These are phyloP conservation scores for Cyclocybe cylindracea DNA, from an alignment of 768 basidiomycete genomes.

Conservation along the genomic window DNA sequence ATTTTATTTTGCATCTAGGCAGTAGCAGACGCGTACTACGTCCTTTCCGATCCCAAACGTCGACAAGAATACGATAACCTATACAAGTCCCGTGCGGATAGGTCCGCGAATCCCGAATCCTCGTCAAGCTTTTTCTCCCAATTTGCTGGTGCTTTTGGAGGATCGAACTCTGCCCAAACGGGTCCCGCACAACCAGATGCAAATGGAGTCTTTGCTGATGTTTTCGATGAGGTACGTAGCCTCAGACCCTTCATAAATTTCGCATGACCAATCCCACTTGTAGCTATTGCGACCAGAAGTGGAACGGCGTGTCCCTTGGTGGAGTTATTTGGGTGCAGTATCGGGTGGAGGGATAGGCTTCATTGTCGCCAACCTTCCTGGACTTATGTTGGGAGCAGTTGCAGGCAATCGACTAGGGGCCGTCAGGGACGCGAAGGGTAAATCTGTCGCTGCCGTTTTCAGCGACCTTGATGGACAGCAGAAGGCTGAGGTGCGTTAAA, in stretches of 20 bases:
- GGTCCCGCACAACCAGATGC: constrained; percentile 63
- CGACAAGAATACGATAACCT: constrained; percentile 73
- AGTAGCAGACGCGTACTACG: constrained; percentile 93
- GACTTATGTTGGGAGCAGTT: constrained; percentile 81
- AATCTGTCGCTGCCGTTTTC: constrained; percentile 90
- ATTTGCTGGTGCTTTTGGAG: constrained; percentile 73
- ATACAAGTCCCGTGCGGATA: constrained; percentile 58
- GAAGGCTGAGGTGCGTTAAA: constrained; percentile 77
- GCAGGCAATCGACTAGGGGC: constrained; percentile 92
- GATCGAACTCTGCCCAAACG: constrained; percentile 25
- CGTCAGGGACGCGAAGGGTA: constrained; percentile 91
- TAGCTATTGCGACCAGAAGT: constrained; percentile 84
- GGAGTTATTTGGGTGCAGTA: constrained; percentile 73
- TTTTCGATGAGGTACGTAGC: constrained; percentile 80
- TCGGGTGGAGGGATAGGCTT: constrained; percentile 70
- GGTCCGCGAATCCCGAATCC: constrained; percentile 62
- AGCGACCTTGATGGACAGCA: constrained; percentile 69
- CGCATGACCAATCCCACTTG: neutral
- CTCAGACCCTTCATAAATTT: neutral
- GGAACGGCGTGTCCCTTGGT: constrained; percentile 66
- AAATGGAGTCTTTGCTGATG: constrained; percentile 83
- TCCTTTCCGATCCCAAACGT: constrained; percentile 77
- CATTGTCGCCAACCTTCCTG: constrained; percentile 79
- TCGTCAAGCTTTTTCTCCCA: constrained; percentile 76
- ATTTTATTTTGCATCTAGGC: constrained; percentile 44